A percentile compares a stretch with the other conserved stretches of the same genome.
Conservation (phyloP, 2,329 filamentous ascomycete species). For the Trichocomaceae sp. region DNA sequence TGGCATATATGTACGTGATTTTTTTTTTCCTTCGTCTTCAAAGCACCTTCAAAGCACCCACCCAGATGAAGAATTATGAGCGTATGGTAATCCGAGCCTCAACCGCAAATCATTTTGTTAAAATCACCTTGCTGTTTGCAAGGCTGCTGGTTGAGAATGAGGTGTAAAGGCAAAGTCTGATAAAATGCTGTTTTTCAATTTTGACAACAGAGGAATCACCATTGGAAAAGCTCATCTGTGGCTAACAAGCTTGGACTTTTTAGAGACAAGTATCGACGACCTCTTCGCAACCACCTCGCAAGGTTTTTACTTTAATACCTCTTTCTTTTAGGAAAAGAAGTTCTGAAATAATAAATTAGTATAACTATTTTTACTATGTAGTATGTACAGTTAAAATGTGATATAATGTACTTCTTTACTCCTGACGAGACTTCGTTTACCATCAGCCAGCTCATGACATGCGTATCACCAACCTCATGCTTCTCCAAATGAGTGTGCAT, state of each 20-base stretch:
- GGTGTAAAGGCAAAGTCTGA: slow-evolving; percentile 42
- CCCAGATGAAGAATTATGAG: slow-evolving; percentile 33
- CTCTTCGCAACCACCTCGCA: background rate
- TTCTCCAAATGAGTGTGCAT: slow-evolving; percentile 29
- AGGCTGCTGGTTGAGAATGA: slow-evolving; percentile 38
- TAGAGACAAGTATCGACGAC: background rate
- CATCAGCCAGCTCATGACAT: background rate
- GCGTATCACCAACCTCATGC: background rate
- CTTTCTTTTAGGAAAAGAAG: background rate
- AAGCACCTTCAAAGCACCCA: background rate
- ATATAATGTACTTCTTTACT: background rate
- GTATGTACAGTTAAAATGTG: background rate
- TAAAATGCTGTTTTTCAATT: slow-evolving; percentile 8
- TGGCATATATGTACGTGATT: slow-evolving; percentile 10
- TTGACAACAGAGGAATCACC: background rate
- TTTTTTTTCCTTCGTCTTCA: slow-evolving; percentile 5
- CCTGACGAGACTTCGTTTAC: background rate
- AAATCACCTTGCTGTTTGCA: slow-evolving; percentile 8
- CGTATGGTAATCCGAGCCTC: slow-evolving; percentile 43
- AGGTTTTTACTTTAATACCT: background rate
- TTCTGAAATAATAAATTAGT: background rate
- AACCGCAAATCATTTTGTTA: slow-evolving; percentile 27
- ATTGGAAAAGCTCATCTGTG: background rate
- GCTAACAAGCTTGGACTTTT: slow-evolving; percentile 3
- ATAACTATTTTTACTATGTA: background rate